Evolutionary conservation across 495 filamentous ascomycete genomes (phyloP).

Genomic region (Friedmanniomyces simplex): DNA sequence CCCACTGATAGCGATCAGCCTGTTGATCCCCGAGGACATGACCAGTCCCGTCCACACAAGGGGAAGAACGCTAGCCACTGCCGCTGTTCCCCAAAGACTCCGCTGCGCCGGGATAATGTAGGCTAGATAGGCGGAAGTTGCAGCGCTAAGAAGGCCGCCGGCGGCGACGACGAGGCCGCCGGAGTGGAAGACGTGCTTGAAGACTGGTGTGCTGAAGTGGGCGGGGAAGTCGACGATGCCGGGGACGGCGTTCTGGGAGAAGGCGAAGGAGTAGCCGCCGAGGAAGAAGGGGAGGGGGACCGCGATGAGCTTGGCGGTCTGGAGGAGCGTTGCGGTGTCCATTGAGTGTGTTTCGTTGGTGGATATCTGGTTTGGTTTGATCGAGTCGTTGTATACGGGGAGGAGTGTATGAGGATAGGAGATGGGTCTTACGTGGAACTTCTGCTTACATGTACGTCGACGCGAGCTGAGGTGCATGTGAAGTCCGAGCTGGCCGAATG

Average conservation of each 20-base stretch:
- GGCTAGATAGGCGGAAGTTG: constrained; percentile 11
- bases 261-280: constrained; percentile 10
- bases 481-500: not conserved
- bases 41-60: constrained; percentile 3
- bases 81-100: not conserved
- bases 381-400: not conserved
- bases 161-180: constrained; percentile 7
- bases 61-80: not conserved
- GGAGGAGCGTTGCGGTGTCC: constrained; percentile 4
- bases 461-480: not conserved
- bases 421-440: not conserved
- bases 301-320: constrained; percentile 7
- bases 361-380: not conserved
- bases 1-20: constrained; percentile 7
- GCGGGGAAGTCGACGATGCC: constrained; percentile 8
- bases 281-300: constrained; percentile 13
- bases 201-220: not conserved
- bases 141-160: not conserved
- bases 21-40: constrained; percentile 8
- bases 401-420: not conserved
- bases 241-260: constrained; percentile 13
- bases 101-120: constrained; percentile 10
- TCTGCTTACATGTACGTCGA: not conserved
- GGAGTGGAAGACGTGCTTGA: constrained; percentile 2
- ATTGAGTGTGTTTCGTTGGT: not conserved